Percentiles rank a stretch among this genome's conserved stretches.
Conservation (phyloP, 2,329 filamentous ascomycete species). For the Exophiala aquamarina region DNA sequence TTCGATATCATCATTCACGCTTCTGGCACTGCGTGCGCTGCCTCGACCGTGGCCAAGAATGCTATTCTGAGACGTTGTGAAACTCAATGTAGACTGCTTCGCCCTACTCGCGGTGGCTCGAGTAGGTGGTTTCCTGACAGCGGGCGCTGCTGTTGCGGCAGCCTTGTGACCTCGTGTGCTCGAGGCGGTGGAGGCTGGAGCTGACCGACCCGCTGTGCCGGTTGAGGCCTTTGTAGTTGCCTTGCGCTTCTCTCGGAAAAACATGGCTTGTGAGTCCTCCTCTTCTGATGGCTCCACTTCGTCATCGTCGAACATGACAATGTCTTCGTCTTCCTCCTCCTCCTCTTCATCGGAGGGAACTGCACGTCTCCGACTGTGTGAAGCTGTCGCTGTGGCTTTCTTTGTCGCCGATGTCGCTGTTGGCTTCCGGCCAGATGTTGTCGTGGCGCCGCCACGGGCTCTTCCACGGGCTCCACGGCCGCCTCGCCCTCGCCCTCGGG, state of each 20-base stretch:
- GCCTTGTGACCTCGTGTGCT: constrained; percentile 18
- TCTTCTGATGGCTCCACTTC: constrained; percentile 33
- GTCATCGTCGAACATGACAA: constrained; percentile 43
- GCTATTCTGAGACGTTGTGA: constrained; percentile 38
- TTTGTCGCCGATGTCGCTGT: constrained; percentile 35
- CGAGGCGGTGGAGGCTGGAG: constrained; percentile 7
- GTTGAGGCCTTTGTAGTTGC: constrained; percentile 1
- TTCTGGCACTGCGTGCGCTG: constrained; percentile 29
- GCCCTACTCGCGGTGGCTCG: constrained; percentile 17
- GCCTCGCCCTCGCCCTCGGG: constrained; percentile 47
- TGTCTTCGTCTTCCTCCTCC: constrained; percentile 36
- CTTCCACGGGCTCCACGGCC: constrained; percentile 36
- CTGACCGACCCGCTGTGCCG: neutral
- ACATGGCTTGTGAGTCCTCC: constrained; percentile 31
- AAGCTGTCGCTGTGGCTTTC: constrained; percentile 31
- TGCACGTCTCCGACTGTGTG: constrained; percentile 32
- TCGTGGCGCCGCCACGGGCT: constrained; percentile 39
- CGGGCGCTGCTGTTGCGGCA: constrained; percentile 20
- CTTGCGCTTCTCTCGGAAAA: constrained; percentile 24
- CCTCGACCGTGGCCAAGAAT: constrained; percentile 26
- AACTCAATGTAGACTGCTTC: constrained; percentile 43
- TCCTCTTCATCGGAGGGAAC: constrained; percentile 39
- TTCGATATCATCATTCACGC: constrained; percentile 31
- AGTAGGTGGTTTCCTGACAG: constrained; percentile 40
- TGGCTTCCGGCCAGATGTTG: constrained; percentile 38